phyloP scores from a whole-genome alignment of 495 filamentous ascomycete species.

The Penicillium verhagenii region DNA sequence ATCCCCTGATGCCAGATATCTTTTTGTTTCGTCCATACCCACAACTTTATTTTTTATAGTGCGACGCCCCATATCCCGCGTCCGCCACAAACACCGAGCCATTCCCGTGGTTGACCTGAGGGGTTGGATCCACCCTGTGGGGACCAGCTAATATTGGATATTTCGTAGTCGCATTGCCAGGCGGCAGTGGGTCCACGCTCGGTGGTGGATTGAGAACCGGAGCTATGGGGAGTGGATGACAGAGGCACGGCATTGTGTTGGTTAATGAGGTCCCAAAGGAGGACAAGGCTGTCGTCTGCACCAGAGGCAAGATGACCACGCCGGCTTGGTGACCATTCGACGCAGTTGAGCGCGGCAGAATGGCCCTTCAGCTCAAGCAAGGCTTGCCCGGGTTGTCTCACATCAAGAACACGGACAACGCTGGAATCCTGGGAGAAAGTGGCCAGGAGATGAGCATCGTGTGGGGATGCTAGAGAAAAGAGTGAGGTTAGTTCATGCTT shows the following conservation, averaged over 20 bases:
- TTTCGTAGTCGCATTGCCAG: conserved; percentile 96
- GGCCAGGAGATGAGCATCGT: conserved; percentile 92
- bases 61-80: conserved; percentile 89
- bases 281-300: conserved; percentile 84
- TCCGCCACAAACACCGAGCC: conserved; percentile 91
- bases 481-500: not conserved
- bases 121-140: conserved; percentile 68
- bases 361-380: conserved; percentile 95
- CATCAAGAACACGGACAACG: conserved; percentile 92
- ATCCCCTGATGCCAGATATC: not conserved
- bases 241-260: conserved; percentile 53
- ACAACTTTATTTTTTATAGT: conserved; percentile 39
- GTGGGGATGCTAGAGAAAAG: conserved; percentile 70
- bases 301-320: conserved; percentile 89
- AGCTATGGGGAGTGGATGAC: conserved; percentile 30
- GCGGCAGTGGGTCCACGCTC: conserved; percentile 70
- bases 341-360: conserved; percentile 77
- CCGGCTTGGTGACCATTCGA: conserved; percentile 91
- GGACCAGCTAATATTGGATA: conserved; percentile 92
- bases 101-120: conserved; percentile 73
- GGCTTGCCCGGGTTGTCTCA: conserved; percentile 93
- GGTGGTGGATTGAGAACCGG: conserved; percentile 36
- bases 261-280: conserved; percentile 91
- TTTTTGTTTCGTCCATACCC: not conserved
- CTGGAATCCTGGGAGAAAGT: conserved; percentile 94